Percentiles rank a stretch among this genome's conserved stretches.
These are phyloP conservation scores for Yarrowia divulgata DNA, from an alignment of 805 yeast species.

Conservation along the genomic window DNA sequence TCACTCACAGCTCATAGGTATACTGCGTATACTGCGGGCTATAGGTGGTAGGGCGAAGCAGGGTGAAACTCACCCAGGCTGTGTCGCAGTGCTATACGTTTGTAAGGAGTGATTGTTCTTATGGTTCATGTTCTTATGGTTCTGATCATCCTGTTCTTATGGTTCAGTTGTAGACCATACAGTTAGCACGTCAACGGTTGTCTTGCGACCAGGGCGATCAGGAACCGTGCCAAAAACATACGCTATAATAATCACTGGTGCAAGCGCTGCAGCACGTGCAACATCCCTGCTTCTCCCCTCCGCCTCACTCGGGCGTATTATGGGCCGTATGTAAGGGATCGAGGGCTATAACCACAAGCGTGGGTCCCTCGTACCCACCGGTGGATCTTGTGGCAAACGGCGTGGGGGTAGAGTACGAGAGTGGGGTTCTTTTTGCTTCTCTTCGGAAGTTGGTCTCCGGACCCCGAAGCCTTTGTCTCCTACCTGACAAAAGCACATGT, in stretches of 20 bases:
- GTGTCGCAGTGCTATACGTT: too few species aligned
- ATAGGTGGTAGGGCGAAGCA: conserved; percentile 3
- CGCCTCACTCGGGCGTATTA: background rate
- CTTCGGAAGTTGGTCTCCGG: background rate
- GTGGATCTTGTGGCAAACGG: conserved; percentile 16
- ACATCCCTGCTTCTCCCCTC: conserved; percentile 6
- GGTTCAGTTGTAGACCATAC: background rate
- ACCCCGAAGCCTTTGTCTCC: background rate
- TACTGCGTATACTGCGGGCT: conserved; percentile 15
- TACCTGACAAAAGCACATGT: conserved; percentile 9
- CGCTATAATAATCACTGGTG: too few species aligned
- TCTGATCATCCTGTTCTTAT: too few species aligned
- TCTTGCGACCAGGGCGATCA: conserved; percentile 29
- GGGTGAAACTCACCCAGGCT: conserved; percentile 10
- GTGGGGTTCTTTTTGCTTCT: conserved; percentile 5
- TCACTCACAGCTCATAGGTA: background rate
- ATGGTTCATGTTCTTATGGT: background rate
- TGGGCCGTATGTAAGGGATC: too few species aligned
- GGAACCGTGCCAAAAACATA: background rate
- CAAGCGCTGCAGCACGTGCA: conserved; percentile 18
- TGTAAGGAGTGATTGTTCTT: too few species aligned
- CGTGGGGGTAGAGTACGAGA: too few species aligned
- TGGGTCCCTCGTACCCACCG: too few species aligned
- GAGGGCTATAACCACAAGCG: too few species aligned
- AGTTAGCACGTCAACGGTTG: conserved; percentile 10